Evolutionary conservation across 192 early-diverging fungal genomes (phyloP).

Genomic region (Linnemannia zychae): DNA sequence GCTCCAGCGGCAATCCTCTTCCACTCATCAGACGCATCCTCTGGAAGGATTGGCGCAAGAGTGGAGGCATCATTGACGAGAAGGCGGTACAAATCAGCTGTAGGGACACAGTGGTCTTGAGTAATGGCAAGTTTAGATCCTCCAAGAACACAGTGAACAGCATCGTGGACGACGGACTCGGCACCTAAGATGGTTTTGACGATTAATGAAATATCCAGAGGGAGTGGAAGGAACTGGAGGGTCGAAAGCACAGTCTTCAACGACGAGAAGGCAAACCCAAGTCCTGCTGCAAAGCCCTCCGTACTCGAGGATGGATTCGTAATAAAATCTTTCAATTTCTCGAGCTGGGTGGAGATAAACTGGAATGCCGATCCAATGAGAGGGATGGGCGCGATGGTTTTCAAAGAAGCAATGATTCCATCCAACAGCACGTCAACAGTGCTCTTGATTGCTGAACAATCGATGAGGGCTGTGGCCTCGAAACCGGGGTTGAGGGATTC

Average conservation of each 20-base stretch:
- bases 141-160: neutral
- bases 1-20: neutral
- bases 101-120: neutral
- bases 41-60: neutral
- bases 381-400: neutral
- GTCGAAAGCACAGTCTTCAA: neutral
- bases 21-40: neutral
- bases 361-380: neutral
- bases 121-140: neutral
- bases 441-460: neutral
- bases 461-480: neutral
- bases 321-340: neutral
- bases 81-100: slow-evolving; percentile 17
- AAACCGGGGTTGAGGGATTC: neutral
- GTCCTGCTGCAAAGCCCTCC: neutral
- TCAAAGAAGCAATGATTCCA: neutral
- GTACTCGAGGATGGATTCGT: neutral
- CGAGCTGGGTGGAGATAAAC: neutral
- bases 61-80: neutral
- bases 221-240: neutral
- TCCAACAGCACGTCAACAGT: neutral
- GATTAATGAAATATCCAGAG: neutral
- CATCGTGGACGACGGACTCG: neutral
- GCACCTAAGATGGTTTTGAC: neutral
- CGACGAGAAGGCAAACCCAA: neutral